A percentile compares a stretch with the other conserved stretches of the same genome.
Conservation (phyloP, 2,329 filamentous ascomycete genomes). For the Penicillium brasilianum region DNA sequence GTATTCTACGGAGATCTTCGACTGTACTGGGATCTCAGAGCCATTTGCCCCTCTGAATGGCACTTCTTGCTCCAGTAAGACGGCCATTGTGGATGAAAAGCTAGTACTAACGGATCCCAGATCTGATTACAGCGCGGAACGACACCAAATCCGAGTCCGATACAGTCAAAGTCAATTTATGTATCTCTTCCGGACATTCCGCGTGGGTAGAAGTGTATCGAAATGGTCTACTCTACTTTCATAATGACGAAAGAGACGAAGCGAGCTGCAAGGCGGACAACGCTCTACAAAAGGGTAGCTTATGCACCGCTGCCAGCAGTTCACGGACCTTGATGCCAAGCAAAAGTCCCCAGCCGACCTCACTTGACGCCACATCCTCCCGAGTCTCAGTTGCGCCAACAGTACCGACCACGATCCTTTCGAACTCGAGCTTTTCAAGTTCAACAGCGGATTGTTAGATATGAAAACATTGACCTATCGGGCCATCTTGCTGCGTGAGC, state of each 20-base stretch:
- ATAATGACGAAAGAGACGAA: neutral
- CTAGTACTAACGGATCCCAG: neutral
- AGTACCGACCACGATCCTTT: neutral
- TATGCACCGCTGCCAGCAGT: neutral
- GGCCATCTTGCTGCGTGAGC: neutral
- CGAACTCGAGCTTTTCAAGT: conserved; percentile 1
- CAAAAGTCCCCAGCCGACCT: neutral
- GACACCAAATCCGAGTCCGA: neutral
- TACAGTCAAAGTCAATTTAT: neutral
- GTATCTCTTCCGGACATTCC: neutral
- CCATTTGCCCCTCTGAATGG: neutral
- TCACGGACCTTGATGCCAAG: neutral
- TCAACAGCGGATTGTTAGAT: neutral
- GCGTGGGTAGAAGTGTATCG: neutral
- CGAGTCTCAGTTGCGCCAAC: neutral
- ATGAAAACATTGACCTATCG: neutral
- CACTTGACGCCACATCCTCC: neutral
- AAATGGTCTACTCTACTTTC: neutral
- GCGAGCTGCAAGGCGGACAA: neutral
- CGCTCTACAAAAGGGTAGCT: neutral
- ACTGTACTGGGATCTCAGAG: neutral
- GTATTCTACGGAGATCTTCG: neutral
- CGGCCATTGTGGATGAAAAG: neutral
- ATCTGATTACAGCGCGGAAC: neutral
- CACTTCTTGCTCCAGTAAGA: neutral